These are phyloP conservation scores for Botrytis fabae DNA, from an alignment of 2,329 filamentous ascomycete species.

Conservation along the genomic window DNA sequence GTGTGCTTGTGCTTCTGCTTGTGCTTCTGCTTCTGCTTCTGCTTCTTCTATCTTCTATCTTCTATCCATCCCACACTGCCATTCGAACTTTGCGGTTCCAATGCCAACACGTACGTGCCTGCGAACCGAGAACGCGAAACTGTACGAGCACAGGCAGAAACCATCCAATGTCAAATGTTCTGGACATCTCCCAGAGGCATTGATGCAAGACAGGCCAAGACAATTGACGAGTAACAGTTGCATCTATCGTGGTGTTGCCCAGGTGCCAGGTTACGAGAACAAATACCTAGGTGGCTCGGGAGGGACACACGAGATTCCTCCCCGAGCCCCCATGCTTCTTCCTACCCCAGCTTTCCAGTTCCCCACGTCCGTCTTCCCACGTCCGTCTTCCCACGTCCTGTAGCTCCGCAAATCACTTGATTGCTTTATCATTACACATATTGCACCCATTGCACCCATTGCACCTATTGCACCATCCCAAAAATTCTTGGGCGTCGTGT, in stretches of 20 bases:
- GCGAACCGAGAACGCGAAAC: neutral
- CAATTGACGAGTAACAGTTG: neutral
- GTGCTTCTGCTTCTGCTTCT: too few species aligned
- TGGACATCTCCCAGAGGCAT: neutral
- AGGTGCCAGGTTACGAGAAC: neutral
- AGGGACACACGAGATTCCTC: neutral
- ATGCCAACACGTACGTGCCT: neutral
- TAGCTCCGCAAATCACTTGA: neutral
- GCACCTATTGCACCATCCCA: neutral
- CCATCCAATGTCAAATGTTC: too few species aligned
- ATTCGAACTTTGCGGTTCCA: neutral
- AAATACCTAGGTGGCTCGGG: neutral
- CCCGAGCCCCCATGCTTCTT: constrained; percentile 7
- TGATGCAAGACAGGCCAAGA: neutral
- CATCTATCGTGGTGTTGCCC: too few species aligned
- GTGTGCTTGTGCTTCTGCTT: too few species aligned
- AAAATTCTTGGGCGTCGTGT: neutral
- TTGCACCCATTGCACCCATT: neutral
- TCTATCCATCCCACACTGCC: too few species aligned
- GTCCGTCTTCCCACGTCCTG: neutral
- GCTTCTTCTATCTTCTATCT: neutral
- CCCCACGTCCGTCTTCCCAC: constrained; percentile 9
- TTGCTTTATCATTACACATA: neutral
- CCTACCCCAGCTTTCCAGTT: constrained; percentile 11
- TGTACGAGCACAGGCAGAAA: too few species aligned